phyloP scores from a whole-genome alignment of 2,329 filamentous ascomycete species.

The Talaromyces sp. region DNA sequence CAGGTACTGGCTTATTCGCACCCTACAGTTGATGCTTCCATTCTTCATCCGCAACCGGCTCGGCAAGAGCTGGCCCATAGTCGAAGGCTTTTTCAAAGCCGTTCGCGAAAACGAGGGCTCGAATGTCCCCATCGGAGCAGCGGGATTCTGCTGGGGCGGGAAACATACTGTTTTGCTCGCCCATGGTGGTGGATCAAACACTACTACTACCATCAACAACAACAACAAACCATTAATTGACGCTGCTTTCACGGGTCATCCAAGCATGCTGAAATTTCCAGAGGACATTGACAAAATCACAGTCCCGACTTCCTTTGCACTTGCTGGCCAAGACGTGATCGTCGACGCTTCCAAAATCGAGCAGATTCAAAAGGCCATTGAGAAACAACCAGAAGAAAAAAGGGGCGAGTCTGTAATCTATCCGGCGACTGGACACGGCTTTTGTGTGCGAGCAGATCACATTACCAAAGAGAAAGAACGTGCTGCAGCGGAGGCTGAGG shows the following conservation, averaged over 20 bases:
- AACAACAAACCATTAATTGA: constrained; percentile 41
- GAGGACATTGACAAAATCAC: constrained; percentile 38
- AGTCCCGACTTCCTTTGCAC: constrained; percentile 20
- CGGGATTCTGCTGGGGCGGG: constrained; percentile 63
- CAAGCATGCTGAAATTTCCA: constrained; percentile 46
- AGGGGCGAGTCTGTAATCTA: constrained; percentile 24
- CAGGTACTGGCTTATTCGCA: constrained; percentile 6
- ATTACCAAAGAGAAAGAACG: constrained; percentile 17
- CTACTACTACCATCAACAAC: constrained; percentile 10
- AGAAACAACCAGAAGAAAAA: constrained; percentile 14
- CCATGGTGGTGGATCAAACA: constrained; percentile 22
- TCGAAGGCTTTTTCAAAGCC: constrained; percentile 34
- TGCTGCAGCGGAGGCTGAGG: constrained; percentile 23
- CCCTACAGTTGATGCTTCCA: constrained; percentile 14
- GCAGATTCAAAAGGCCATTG: constrained; percentile 19
- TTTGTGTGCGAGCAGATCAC: constrained; percentile 23
- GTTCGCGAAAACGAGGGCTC: constrained; percentile 30
- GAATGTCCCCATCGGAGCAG: constrained; percentile 45
- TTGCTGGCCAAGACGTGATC: constrained; percentile 19
- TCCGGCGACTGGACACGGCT: constrained; percentile 23
- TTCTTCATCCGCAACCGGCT: constrained; percentile 24
- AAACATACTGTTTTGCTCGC: constrained; percentile 50
- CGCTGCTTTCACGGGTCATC: constrained; percentile 52
- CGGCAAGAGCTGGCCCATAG: constrained; percentile 26
- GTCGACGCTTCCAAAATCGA: constrained; percentile 17